Base-by-base conservation (phyloP, 768 basidiomycete species). In the Sistotremastrum niveocremeum region DNA sequence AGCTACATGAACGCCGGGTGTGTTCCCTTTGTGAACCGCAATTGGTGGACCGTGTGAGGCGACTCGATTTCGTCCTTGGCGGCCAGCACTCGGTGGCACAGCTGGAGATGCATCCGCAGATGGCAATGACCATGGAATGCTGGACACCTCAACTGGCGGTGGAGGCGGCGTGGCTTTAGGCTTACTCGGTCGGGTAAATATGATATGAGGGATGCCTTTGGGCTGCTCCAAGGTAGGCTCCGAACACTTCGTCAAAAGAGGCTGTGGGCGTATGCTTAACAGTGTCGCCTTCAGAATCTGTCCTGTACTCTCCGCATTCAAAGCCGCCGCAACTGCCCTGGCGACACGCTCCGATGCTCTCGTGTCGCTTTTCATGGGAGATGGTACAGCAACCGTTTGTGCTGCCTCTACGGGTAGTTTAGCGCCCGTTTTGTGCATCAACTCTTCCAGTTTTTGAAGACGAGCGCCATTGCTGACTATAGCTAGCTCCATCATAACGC, bases 401-500 rank as follows among this genome's bases (percentile, higher is more conserved):
- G 20, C 20, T 20, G 20, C 12, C 48, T 44, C 32, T 8, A 34
- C 20, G 37, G 46, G 37, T 41, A 42, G 10, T 35, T 48, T 38
- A 40, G 40, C n/a, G 44, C 66, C 7, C 73, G 62, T 20, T 12
- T 69, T 64, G 29, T 65, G 57, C 12, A 84, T 60, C 34, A 79
- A 72, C n/a, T 65, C 57, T 2, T 70, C 60, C 33, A 87, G 68
- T 2, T 60, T 56, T 3, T 69, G 62, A 30, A 87, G 60, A 6
- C 79, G 74, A 31, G 65, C 64, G 1, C 67, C 64, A 59, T 83
- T 79, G 52, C 81, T 77, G 36, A 69, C 68, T 49, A 87, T 71
- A 1, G 78, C 77, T 12, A 76, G 57, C 46, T 88, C 83, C 54
- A 95, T 87, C 59, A 93, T 91, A 37, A 82, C 77, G 54, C 85